Base-by-base conservation (phyloP, 805 yeast genomes). In the Myxozyma sirexii region DNA sequence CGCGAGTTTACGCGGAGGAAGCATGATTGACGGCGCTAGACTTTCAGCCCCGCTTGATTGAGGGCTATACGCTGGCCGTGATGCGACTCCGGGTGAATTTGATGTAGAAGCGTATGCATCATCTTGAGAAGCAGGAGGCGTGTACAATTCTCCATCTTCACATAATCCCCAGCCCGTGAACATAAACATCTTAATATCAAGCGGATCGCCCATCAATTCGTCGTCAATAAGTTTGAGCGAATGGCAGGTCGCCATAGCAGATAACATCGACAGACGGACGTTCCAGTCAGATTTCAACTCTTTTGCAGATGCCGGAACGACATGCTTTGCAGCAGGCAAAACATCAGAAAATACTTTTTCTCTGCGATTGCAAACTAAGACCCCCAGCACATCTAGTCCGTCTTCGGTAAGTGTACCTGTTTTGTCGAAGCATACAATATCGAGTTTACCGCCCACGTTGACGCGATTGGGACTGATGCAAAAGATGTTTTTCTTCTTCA, bases 331-430 rank as follows among this genome's bases (percentile, higher is more conserved):
- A n/a, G 42, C 42, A 12, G 45, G 24, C 7, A 61, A 15, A 3
- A 63, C 45, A 4, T 37, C 39, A 26, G 60, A 41, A 42, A 63
- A 55, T 29, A 23, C 19, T 3, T 31, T 26, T 37, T 33, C 59
- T 41, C 39, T 54, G 26, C 48, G 55, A 15, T 71, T 66, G 3
- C 71, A 70, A 10, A 75, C 66, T 58, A 82, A 85, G n/a, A 84
- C 79, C 6, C 89, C 80, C 68, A 91, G 78, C 2, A 94, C 89
- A 71, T 93, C 98, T 38, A 94, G 78, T 0, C 98, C 98, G 71
- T 94, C 99, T 70, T 94, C 98, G 0, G 99, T 94, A 64, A 94
- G 77, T 0, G 99, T 94, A 2, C 99, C 99, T 0, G 99, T 94
- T 71, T 94, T 94, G 76, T 94, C 99, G 73, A 94, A 94, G 69